Conservation (phyloP, 2,329 filamentous ascomycete species). For the Raffaelea deltoideospora region DNA sequence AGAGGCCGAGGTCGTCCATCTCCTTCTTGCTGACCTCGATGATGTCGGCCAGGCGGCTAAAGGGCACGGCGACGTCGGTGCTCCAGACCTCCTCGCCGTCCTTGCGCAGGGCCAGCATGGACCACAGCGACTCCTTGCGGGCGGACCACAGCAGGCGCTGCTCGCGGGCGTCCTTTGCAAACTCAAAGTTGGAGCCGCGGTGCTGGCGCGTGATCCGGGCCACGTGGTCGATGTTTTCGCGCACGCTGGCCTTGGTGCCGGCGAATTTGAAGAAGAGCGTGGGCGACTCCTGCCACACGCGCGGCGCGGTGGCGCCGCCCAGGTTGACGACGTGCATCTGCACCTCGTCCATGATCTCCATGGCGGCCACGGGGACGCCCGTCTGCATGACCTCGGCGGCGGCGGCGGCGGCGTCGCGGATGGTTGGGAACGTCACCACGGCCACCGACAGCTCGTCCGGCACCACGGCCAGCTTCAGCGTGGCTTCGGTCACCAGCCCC, state of each 20-base stretch:
- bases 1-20: conserved; percentile 71
- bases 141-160: conserved; percentile 67
- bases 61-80: conserved; percentile 72
- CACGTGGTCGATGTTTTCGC: conserved; percentile 59
- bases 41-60: conserved; percentile 59
- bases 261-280: conserved; percentile 80
- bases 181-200: conserved; percentile 55
- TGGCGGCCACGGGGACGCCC: conserved; percentile 57
- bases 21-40: conserved; percentile 77
- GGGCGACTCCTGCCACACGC: conserved; percentile 58
- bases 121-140: conserved; percentile 73
- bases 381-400: conserved; percentile 63
- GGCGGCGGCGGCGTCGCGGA: conserved; percentile 59
- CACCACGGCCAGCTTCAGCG: conserved; percentile 62
- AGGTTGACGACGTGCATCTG: conserved; percentile 75
- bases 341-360: conserved; percentile 82
- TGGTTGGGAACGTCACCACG: conserved; percentile 64
- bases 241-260: conserved; percentile 62
- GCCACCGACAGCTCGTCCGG: conserved; percentile 65
- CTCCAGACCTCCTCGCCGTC: conserved; percentile 61
- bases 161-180: conserved; percentile 56
- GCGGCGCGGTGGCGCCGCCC: conserved; percentile 51
- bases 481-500: conserved; percentile 69
- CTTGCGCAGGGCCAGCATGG: conserved; percentile 55
- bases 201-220: conserved; percentile 51